phyloP scores from a whole-genome alignment of 257 asterid genomes.

The Eucommia ulmoides region DNA sequence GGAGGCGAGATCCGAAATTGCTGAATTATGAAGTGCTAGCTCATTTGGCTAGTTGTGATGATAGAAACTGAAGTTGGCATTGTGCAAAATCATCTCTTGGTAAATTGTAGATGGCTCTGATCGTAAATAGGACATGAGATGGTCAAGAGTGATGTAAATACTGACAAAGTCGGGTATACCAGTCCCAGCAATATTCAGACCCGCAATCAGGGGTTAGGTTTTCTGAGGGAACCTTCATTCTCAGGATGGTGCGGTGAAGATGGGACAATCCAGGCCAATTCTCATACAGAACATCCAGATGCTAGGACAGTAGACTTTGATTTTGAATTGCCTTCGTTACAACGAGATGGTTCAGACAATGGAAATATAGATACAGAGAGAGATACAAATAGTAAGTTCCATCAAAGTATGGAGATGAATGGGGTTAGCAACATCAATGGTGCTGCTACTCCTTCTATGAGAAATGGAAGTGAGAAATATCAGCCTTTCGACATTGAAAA shows the following conservation, averaged over 20 bases:
- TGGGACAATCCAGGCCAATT: constrained; percentile 25
- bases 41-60: no score
- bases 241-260: constrained; percentile 70
- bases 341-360: constrained; percentile 14
- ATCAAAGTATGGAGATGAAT: constrained; percentile 32
- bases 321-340: constrained; percentile 31
- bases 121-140: no score
- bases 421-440: constrained; percentile 21
- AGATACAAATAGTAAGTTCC: constrained; percentile 11
- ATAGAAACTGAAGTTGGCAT: no score
- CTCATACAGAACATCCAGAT: constrained; percentile 18
- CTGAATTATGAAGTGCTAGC: no score
- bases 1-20: no score
- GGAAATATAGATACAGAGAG: constrained; percentile 25
- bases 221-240: constrained; percentile 53
- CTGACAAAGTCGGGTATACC: no score
- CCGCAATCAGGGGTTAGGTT: constrained; percentile 14
- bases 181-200: constrained; percentile 8
- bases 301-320: constrained; percentile 27
- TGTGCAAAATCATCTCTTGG: no score
- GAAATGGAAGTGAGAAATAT: constrained; percentile 29
- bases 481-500: constrained; percentile 60
- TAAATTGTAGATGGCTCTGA: no score
- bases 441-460: constrained; percentile 17
- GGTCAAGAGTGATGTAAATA: no score